These are phyloP conservation scores for Solanum commersonii DNA, from an alignment of 257 asterid species.

Conservation along the genomic window DNA sequence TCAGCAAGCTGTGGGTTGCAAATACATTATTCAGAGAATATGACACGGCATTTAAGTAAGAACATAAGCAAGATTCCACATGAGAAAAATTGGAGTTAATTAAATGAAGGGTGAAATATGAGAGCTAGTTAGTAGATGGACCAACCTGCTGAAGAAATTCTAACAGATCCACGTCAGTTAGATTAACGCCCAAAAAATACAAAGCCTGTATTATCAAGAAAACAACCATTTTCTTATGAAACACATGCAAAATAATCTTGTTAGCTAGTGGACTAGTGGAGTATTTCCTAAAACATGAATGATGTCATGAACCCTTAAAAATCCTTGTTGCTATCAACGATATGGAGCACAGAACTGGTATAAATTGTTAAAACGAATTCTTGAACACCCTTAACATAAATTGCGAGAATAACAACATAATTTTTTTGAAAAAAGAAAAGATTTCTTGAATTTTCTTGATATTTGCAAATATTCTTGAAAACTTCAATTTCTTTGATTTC, in stretches of 20 bases:
- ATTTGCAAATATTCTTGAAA: background rate
- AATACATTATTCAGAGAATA: conserved; percentile 2
- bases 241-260: background rate
- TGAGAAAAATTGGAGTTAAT: background rate
- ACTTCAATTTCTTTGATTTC: background rate
- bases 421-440: background rate
- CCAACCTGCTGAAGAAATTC: conserved; percentile 96
- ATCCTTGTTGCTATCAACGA: too few relatives aligned
- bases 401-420: background rate
- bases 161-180: conserved; percentile 67
- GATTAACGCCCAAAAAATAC: conserved; percentile 59
- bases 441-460: background rate
- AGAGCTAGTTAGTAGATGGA: background rate
- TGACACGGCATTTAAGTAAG: background rate
- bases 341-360: too few relatives aligned
- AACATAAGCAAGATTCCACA: background rate
- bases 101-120: background rate
- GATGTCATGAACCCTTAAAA: background rate
- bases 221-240: background rate
- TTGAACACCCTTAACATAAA: background rate
- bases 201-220: conserved; percentile 48
- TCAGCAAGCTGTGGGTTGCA: conserved; percentile 58
- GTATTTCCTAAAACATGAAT: background rate
- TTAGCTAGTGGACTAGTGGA: background rate
- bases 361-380: background rate